Conservation (phyloP, 495 filamentous ascomycete species). For the Podospora appendiculata region DNA sequence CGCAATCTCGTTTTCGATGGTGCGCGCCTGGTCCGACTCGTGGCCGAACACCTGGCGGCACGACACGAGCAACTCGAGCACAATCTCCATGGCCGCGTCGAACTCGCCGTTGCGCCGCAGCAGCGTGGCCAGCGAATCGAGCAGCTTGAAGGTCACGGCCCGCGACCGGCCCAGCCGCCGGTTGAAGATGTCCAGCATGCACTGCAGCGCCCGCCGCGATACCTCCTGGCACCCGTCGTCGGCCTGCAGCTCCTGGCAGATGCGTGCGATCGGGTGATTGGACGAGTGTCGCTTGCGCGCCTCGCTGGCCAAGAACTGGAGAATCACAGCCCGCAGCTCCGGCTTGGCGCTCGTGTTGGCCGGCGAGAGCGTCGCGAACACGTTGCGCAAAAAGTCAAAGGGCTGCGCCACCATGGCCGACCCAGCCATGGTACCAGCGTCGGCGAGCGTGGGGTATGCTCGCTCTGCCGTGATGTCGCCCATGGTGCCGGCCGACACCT, state of each 20-base stretch:
- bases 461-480: slow-evolving; percentile 9
- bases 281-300: slow-evolving; percentile 17
- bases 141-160: slow-evolving; percentile 23
- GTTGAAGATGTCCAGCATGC: slow-evolving; percentile 28
- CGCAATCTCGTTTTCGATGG: slow-evolving; percentile 22
- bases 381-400: slow-evolving; percentile 25
- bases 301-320: slow-evolving; percentile 19
- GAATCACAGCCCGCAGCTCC: slow-evolving; percentile 19
- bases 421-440: slow-evolving; percentile 17
- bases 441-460: slow-evolving; percentile 19
- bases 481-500: slow-evolving; percentile 15
- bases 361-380: slow-evolving; percentile 22
- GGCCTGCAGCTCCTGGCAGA: slow-evolving; percentile 18
- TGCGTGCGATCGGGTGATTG: slow-evolving; percentile 21
- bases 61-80: slow-evolving; percentile 18
- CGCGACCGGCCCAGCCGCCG: slow-evolving; percentile 18
- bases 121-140: slow-evolving; percentile 26
- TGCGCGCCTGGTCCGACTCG: slow-evolving; percentile 17
- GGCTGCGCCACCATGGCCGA: slow-evolving; percentile 22
- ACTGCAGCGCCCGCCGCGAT: slow-evolving; percentile 21
- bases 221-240: slow-evolving; percentile 24
- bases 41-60: slow-evolving; percentile 18
- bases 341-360: slow-evolving; percentile 22
- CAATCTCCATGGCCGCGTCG: slow-evolving; percentile 20
- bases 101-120: slow-evolving; percentile 23